Percentiles rank a stretch among this genome's conserved stretches.
phyloP scores from a whole-genome alignment of 306 rosid genomes.

The Geum urbanum region DNA sequence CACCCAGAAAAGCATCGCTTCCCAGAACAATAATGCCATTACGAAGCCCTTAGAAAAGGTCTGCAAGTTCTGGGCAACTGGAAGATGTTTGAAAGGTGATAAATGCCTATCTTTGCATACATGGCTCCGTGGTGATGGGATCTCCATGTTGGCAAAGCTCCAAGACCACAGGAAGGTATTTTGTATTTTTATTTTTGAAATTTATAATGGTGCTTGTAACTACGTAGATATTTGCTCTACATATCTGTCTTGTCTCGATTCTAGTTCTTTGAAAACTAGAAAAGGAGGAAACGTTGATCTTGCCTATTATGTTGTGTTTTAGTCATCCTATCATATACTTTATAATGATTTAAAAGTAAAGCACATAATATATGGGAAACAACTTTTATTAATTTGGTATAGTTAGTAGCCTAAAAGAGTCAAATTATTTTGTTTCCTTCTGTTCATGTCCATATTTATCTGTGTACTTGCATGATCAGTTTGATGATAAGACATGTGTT shows the following conservation, averaged over 20 bases:
- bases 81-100: constrained; percentile 34
- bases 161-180: constrained; percentile 50
- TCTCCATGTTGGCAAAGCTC: constrained; percentile 34
- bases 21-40: background rate
- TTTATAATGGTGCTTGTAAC: no score
- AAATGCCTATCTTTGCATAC: constrained; percentile 35
- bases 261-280: background rate
- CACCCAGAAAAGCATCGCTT: background rate
- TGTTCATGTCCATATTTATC: background rate
- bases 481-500: constrained; percentile 3
- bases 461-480: background rate
- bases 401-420: background rate
- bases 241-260: background rate
- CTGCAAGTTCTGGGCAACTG: constrained; percentile 34
- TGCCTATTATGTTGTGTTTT: background rate
- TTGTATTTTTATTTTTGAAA: no score
- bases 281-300: background rate
- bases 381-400: background rate
- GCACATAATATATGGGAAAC: background rate
- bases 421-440: background rate
- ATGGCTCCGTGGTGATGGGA: constrained; percentile 33
- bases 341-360: background rate
- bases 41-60: constrained; percentile 5
- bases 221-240: background rate
- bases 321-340: background rate